Evolutionary conservation across 768 basidiomycete genomes (phyloP).

Genomic region (Kwoniella heveanensis): DNA sequence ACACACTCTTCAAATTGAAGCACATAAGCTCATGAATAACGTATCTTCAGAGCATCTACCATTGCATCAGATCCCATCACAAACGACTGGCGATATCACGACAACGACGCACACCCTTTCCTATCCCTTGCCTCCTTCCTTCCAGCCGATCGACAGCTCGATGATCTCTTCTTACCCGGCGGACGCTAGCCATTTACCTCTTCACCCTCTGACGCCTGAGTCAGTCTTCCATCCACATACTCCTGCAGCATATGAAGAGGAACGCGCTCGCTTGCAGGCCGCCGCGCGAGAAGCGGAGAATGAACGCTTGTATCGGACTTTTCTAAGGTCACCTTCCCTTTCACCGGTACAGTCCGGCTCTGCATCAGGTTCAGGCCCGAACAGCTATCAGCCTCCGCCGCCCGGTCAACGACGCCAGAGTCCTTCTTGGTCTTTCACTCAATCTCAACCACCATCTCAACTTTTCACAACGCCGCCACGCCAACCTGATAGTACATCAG

Average conservation of each 20-base stretch:
- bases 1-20: no score
- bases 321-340: conserved; percentile 18
- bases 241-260: not conserved
- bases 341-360: conserved; percentile 1
- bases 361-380: not conserved
- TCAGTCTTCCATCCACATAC: no score
- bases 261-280: not conserved
- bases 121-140: conserved; percentile 21
- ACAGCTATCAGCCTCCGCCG: conserved; percentile 7
- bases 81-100: conserved; percentile 28
- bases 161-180: no score
- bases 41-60: conserved; percentile 6
- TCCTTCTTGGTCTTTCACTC: not conserved
- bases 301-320: conserved; percentile 13
- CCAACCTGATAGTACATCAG: not conserved
- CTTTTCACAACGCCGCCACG: not conserved
- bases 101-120: conserved; percentile 21
- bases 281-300: conserved; percentile 9
- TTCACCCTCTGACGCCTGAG: no score
- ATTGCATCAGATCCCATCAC: conserved; percentile 12
- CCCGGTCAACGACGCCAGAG: conserved; percentile 6
- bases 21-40: no score
- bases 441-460: conserved; percentile 2
- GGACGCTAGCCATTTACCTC: no score
- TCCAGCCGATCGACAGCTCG: not conserved